Base-by-base conservation (phyloP, 2,329 filamentous ascomycete species). In the Dactylellina leptospora region DNA sequence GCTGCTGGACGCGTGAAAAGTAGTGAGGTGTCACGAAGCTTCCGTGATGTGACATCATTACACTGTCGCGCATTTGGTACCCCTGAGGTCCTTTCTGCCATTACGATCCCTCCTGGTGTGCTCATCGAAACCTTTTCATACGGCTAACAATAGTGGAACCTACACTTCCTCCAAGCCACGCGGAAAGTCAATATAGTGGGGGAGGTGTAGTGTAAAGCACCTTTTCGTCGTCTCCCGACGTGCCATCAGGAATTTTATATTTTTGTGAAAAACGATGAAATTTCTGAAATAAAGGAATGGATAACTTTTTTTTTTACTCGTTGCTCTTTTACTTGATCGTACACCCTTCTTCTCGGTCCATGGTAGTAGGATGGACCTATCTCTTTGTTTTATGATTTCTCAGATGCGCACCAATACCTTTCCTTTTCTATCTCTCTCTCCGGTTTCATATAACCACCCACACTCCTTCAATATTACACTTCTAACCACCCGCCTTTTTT, bases 101-200 rank as follows among this genome's bases (percentile, higher is more conserved):
- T 60, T 30, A 16, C 45, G 28, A 44, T 60, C 40, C 59, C 59
- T 47, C 59, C 59, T 53, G 47, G 53, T 13, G 28, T 64, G 30
- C 53, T 53, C 33, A 53, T 63, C 22, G 68, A 72, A 60, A 59
- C 53, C 45, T 64, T 60, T 36, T 38, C 68, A 60, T 72, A 72
- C 53, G 68, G 68, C 68, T 72, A 72, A 64, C 68, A 72, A 72
- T 72, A 53, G 68, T 72, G 68, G 68, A 64, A 72, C 68, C 68
- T 72, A 64, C 55, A 59, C 47, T 47, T 55, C 40, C 45, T 47
- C 28, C 45, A 18, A 20, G 18, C 42, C 30, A 25, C 22, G 36
- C 27, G n/a, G n/a, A n/a, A 20, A 23, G 33, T 53, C 30, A 54
- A 28, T 18, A 50, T 18, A 53, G 23, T 53, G 27, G 1, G 11